A percentile compares a stretch with the other conserved stretches of the same genome.
These are phyloP conservation scores for Limonomyces culmigenus DNA, from an alignment of 1,284 basidiomycete genomes.

Conservation along the genomic window DNA sequence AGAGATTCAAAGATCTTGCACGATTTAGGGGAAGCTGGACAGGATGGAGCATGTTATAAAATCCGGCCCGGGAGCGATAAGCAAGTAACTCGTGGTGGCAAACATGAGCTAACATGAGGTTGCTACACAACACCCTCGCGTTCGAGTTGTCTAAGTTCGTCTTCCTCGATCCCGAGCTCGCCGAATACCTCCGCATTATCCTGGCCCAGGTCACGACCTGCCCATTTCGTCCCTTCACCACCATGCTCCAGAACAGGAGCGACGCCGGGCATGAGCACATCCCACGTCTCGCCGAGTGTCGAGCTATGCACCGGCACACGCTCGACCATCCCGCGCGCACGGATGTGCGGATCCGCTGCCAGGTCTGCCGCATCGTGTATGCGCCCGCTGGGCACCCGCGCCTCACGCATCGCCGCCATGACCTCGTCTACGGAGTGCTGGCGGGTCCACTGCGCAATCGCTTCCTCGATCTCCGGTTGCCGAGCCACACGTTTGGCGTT, in stretches of 20 bases:
- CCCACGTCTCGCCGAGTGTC: slow-evolving; percentile 24
- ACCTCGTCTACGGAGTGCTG: slow-evolving; percentile 39
- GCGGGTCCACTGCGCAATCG: slow-evolving; percentile 43
- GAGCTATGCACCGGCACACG: slow-evolving; percentile 29
- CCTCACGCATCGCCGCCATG: slow-evolving; percentile 32
- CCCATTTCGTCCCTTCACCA: slow-evolving; percentile 40
- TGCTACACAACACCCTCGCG: slow-evolving; percentile 28
- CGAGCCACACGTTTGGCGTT: slow-evolving; percentile 43
- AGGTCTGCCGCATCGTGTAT: slow-evolving; percentile 46
- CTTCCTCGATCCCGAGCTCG: slow-evolving; percentile 27
- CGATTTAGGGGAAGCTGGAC: no score
- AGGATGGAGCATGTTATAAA: no score
- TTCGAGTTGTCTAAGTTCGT: slow-evolving; percentile 26
- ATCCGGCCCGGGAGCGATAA: no score
- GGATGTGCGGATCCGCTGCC: slow-evolving; percentile 35
- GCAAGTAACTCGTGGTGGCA: no score
- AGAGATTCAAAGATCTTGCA: no score
- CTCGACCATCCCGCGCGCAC: slow-evolving; percentile 36
- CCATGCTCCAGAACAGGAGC: slow-evolving; percentile 43
- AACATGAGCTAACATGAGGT: no score
- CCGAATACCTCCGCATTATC: slow-evolving; percentile 45
- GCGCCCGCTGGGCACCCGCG: slow-evolving; percentile 45
- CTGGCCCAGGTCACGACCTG: slow-evolving; percentile 44
- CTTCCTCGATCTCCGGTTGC: slow-evolving; percentile 42
- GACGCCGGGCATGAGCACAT: slow-evolving; percentile 45